A percentile compares a stretch with the other conserved stretches of the same genome.
Evolutionary conservation across 495 filamentous ascomycete species (phyloP).

Genomic region (Neurospora sp.): DNA sequence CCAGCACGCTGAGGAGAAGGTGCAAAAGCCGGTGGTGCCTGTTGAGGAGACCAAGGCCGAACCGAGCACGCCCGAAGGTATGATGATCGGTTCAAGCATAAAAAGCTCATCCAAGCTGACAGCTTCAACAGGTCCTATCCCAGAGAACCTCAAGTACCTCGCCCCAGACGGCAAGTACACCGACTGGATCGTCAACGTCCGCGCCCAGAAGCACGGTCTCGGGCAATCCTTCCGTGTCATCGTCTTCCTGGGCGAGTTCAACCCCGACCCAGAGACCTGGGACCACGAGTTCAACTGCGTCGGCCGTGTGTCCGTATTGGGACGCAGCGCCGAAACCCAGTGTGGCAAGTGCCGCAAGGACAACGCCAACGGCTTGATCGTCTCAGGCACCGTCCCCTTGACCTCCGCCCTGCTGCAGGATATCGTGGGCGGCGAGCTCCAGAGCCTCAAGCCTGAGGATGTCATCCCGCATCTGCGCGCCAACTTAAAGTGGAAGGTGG

Average conservation of each 20-base stretch:
- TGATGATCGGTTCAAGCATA: background rate
- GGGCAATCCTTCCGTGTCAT: slow-evolving; percentile 29
- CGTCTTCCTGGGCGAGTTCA: slow-evolving; percentile 31
- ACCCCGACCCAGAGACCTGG: slow-evolving; percentile 18
- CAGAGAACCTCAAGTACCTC: slow-evolving; percentile 14
- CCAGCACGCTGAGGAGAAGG: background rate
- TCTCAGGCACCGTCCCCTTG: slow-evolving; percentile 32
- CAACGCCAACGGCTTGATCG: slow-evolving; percentile 14
- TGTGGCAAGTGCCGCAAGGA: slow-evolving; percentile 27
- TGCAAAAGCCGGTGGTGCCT: background rate
- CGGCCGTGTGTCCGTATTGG: slow-evolving; percentile 28
- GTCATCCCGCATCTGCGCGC: slow-evolving; percentile 26
- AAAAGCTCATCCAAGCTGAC: background rate
- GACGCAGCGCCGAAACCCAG: slow-evolving; percentile 18
- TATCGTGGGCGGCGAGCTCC: slow-evolving; percentile 19
- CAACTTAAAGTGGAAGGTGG: slow-evolving; percentile 26
- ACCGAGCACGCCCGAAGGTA: background rate
- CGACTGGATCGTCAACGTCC: slow-evolving; percentile 34
- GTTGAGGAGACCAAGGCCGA: background rate
- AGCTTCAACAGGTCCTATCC: slow-evolving; percentile 7
- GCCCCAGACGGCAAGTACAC: slow-evolving; percentile 26
- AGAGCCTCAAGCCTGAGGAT: slow-evolving; percentile 17
- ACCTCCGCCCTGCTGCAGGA: slow-evolving; percentile 30
- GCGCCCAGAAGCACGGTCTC: slow-evolving; percentile 30
- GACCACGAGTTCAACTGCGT: slow-evolving; percentile 26